These are phyloP conservation scores for Fusarium miscanthi DNA, from an alignment of 2,329 filamentous ascomycete genomes.

Conservation along the genomic window DNA sequence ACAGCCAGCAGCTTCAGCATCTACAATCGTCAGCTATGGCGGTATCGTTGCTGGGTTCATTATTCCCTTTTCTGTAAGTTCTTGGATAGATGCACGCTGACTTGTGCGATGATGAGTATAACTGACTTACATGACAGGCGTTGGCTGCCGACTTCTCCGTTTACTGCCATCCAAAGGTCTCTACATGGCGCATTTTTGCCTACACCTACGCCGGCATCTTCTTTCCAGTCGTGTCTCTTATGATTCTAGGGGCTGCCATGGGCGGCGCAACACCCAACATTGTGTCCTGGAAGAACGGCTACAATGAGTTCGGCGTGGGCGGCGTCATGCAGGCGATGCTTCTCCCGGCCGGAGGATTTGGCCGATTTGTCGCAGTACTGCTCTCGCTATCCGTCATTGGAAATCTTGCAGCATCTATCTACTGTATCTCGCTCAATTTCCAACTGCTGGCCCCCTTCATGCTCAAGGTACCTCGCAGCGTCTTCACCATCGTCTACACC, in stretches of 20 bases:
- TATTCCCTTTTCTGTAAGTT: background rate
- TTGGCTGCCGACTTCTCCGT: background rate
- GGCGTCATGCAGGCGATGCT: slow-evolving; percentile 1
- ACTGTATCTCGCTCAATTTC: background rate
- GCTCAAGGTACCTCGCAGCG: background rate
- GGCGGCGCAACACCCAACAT: background rate
- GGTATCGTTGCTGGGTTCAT: background rate
- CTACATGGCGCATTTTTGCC: background rate
- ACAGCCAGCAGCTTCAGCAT: background rate
- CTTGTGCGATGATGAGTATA: background rate
- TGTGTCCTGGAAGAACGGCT: background rate
- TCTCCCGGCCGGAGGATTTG: background rate
- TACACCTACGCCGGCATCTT: background rate
- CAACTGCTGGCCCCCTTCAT: background rate
- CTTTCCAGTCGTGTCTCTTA: background rate
- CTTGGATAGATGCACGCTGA: rapidly evolving
- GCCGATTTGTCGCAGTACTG: background rate
- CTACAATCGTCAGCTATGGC: background rate
- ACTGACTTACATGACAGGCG: background rate
- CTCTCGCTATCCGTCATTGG: background rate
- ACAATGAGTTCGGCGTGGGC: background rate
- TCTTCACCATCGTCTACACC: background rate
- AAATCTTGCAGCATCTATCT: background rate
- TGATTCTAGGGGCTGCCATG: background rate
- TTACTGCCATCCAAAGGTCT: background rate